A percentile compares a stretch with the other conserved stretches of the same genome.
Conservation (phyloP, 2,329 filamentous ascomycete species). For the Chrysoporthe cubensis region DNA sequence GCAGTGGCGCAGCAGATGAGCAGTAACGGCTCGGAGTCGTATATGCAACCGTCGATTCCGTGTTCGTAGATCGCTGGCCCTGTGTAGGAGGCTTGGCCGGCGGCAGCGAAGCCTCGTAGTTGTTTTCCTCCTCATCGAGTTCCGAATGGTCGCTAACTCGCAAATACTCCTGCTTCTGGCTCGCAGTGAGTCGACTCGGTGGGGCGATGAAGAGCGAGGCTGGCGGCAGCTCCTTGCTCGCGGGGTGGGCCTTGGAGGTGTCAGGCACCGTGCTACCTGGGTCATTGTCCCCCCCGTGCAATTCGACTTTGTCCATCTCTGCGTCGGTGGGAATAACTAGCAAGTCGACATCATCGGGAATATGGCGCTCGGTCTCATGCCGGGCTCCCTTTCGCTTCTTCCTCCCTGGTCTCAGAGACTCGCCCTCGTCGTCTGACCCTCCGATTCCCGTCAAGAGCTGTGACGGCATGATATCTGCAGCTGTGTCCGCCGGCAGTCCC, state of each 20-base stretch:
- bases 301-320: slow-evolving; percentile 17
- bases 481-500: background rate
- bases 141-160: slow-evolving; percentile 34
- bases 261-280: slow-evolving; percentile 17
- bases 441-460: slow-evolving; percentile 4
- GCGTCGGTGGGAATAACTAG: slow-evolving; percentile 29
- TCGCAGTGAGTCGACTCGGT: slow-evolving; percentile 39
- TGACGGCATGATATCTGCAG: slow-evolving; percentile 6
- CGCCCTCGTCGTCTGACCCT: background rate
- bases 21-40: slow-evolving; percentile 41
- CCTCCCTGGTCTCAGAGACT: slow-evolving; percentile 20
- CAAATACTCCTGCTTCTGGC: slow-evolving; percentile 44
- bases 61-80: slow-evolving; percentile 27
- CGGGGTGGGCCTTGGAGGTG: slow-evolving; percentile 10
- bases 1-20: slow-evolving; percentile 29
- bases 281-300: slow-evolving; percentile 24
- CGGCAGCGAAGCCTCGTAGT: slow-evolving; percentile 23
- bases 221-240: slow-evolving; percentile 2
- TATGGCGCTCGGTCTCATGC: slow-evolving; percentile 7
- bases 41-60: slow-evolving; percentile 41
- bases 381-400: slow-evolving; percentile 14
- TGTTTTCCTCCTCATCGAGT: slow-evolving; percentile 21
- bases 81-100: slow-evolving; percentile 15
- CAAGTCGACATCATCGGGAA: slow-evolving; percentile 33
- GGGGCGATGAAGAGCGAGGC: slow-evolving; percentile 40